Base-by-base conservation (phyloP, 352 stramenopile species). In the Pythium vanterpoolii region DNA sequence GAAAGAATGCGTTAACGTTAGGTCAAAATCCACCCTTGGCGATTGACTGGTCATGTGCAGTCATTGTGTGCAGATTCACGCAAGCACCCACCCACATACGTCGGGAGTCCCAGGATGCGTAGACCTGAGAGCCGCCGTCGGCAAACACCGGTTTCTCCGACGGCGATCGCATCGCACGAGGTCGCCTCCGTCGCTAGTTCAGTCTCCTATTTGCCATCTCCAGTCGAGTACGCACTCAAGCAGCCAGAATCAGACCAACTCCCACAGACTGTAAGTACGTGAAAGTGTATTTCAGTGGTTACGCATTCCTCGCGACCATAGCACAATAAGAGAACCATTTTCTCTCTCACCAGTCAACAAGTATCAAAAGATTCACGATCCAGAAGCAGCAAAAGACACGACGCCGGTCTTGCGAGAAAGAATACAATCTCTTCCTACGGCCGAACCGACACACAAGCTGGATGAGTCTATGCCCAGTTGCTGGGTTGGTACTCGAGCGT, bases 401-500 rank as follows among this genome's bases (percentile, higher is more conserved):
- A n/a, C n/a, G n/a, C n/a, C n/a, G 31, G 31, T 6, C 31, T 36
- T 36, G 11, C 6, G 6, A 11, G 4, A 5, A 14, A 5, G 31
- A 38, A 38, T 14, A 38, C 31, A 14, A 18, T 38, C 31, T 38
- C 31, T 14, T 14, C 16, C 31, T 18, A 8, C 31, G 31, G 4
- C 31, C 16, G 4, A 14, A 38, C 6, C 1, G 23, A 24, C 24
- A 14, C 26, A 51, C 44, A 21, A 46, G 8, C 23, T 23, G 24
- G 0, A 38, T n/a, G 16, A 6, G 30, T 9, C 31, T 38, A 18
- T 38, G 31, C 31, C 31, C 31, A 38, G 8, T 42, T 5, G 34
- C 34, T n/a, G 34, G 60, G 60, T 23, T 27, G 33, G 52, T 61
- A 46, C 51, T 62, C 53, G 60, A 67, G 51, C 52, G 60, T 67